Evolutionary conservation across 73 alveolate species (phyloP).

Genomic region (Paraurostyla sp.): DNA sequence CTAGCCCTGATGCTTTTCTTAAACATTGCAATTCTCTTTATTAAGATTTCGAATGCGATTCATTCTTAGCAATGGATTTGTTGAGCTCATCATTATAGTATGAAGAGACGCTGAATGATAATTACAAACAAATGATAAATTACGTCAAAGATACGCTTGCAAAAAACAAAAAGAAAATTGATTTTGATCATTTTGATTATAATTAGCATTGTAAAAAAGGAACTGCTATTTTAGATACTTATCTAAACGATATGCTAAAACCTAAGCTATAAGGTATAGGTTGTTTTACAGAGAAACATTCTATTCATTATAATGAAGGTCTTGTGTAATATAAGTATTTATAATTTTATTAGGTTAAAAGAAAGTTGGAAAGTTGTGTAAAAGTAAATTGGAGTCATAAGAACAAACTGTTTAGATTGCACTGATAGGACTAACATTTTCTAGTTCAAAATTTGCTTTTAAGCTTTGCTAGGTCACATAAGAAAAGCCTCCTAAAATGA

Average conservation of each 20-base stretch:
- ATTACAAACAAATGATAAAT: conserved; percentile 6
- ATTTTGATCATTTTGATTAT: conserved; percentile 77
- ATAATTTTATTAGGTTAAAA: conserved; percentile 7
- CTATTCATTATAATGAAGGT: conserved; percentile 29
- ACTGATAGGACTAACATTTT: conserved; percentile 92
- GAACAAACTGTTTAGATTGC: conserved; percentile 95
- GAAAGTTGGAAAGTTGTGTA: conserved; percentile 18
- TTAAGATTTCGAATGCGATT: conserved; percentile 59
- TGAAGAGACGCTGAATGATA: conserved; percentile 73
- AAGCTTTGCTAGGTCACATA: conserved; percentile 7
- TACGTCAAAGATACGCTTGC: neutral
- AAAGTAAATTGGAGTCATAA: conserved; percentile 88
- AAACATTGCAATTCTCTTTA: conserved; percentile 72
- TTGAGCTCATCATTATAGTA: conserved; percentile 60
- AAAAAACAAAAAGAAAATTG: conserved; percentile 48
- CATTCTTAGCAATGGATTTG: conserved; percentile 68
- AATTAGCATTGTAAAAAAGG: conserved; percentile 73
- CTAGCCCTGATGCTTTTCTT: conserved; percentile 67
- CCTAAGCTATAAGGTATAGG: conserved; percentile 15
- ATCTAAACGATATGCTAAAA: conserved; percentile 20
- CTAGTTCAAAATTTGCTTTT: conserved; percentile 67
- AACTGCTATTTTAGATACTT: conserved; percentile 30
- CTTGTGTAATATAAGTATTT: neutral
- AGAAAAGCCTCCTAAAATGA: neutral
- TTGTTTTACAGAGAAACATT: conserved; percentile 52